Base-by-base conservation (phyloP, 2,329 filamentous ascomycete species). In the Byssothecium circinans region DNA sequence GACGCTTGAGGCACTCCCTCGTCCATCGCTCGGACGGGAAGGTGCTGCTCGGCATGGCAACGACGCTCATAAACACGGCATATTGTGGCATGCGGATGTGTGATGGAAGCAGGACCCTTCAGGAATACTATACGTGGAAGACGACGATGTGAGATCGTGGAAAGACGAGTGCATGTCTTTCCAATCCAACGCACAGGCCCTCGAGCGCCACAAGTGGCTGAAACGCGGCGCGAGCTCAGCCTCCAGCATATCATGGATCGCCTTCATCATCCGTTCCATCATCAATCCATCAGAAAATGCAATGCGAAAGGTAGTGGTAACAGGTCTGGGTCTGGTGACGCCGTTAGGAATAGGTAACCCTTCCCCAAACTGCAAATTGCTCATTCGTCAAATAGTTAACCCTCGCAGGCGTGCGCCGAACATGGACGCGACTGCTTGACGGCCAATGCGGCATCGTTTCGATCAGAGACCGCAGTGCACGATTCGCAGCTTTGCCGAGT, bases 371-470 rank as follows among this genome's bases (percentile, higher is more conserved):
- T n/a, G n/a, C n/a, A n/a, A n/a, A n/a, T n/a, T n/a, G n/a, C n/a
- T n/a, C n/a, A n/a, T n/a, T n/a, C n/a, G n/a, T n/a, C n/a, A n/a
- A n/a, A n/a, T n/a, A n/a, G n/a, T n/a, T 50, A 22, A 50, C 30
- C 12, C 2, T 2, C 33, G 15, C 47, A 84, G 82, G 91, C 52
- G 79, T 88, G 54, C 83, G 82, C 56, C 83, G 77, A 46, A 89
- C 89, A 51, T 99, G 94, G 94, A 80, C 75, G 50, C 86, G 88
- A 43, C 82, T 99, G 34, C 71, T 97, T 23, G 84, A 88, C 34
- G 85, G 89, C 36, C 79, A 91, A 32, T 91, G 86, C 52, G 94
- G 91, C 54, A 84, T 99, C 60, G 80, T 85, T 48, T 92, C 88
- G 59, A 81, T 94, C 43, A 81, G 80, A 47, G 70, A 81, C 48